phyloP scores from a whole-genome alignment of 208 protist genomes.

The Trypanosomatidae sp. region DNA sequence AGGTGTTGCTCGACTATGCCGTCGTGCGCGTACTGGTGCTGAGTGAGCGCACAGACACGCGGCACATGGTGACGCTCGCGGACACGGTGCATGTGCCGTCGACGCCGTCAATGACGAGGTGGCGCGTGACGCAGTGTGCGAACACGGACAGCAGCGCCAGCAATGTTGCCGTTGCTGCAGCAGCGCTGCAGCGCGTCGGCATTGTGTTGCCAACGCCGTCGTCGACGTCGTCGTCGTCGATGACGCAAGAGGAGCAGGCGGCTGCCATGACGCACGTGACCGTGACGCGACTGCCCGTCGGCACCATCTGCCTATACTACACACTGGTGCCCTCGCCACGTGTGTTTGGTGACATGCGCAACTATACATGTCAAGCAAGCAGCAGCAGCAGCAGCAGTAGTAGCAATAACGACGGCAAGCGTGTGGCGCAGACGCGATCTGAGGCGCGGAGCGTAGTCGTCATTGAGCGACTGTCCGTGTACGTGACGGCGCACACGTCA shows the following conservation, averaged over 20 bases:
- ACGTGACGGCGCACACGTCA: constrained; percentile 42
- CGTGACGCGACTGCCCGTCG: constrained; percentile 38
- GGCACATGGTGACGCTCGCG: constrained; percentile 61
- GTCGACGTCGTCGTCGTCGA: neutral
- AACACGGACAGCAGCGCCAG: neutral
- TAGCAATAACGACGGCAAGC: no score
- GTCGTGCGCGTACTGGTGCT: constrained; percentile 58
- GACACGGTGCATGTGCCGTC: constrained; percentile 30
- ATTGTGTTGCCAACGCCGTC: neutral
- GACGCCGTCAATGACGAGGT: constrained; percentile 54
- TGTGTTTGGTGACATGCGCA: constrained; percentile 62
- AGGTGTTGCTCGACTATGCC: constrained; percentile 64
- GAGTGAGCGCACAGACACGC: constrained; percentile 53
- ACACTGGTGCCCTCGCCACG: constrained; percentile 44
- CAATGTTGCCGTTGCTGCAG: neutral
- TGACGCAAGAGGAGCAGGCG: constrained; percentile 5
- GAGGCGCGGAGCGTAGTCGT: no score
- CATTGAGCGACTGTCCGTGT: constrained; percentile 75
- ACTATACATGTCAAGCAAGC: constrained; percentile 25
- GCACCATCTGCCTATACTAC: constrained; percentile 45
- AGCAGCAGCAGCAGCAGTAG: no score
- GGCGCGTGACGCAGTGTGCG: constrained; percentile 21
- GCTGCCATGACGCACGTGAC: constrained; percentile 23
- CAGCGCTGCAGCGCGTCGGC: neutral
- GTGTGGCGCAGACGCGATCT: no score